Base-by-base conservation (phyloP, 139 green algal genomes). In the Haematococcus lacustris region DNA sequence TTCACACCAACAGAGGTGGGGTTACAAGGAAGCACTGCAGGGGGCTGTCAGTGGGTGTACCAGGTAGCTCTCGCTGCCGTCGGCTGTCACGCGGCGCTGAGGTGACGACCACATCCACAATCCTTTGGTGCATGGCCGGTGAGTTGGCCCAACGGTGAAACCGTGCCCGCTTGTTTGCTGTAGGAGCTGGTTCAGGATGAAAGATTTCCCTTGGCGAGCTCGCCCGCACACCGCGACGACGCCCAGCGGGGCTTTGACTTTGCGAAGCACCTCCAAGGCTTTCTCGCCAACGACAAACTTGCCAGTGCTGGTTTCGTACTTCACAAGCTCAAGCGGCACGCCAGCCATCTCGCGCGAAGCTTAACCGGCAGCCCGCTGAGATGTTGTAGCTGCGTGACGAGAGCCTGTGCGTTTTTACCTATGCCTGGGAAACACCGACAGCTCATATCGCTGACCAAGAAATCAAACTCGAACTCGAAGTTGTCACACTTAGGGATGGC, bases 71-170 rank as follows among this genome's bases (percentile, higher is more conserved):
- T 73, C 43, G 51, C 68, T 80, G 51, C 94, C 92, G 51, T 96
- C 87, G 0, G 90, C 43, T 2, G 28, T 26, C 51, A 65, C 73
- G 4, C 38, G 65, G 23, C 43, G 70, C 26, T 96, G 77, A 0
- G 94, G 94, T 3, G 85, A 32, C 3, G 85, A 94, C 94, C 94
- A 98, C 85, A 98, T 96, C 94, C 94, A 98, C 37, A 98, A 77
- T 0, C 94, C 91, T 78, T 98, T 98, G 25, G 94, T 98, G 89
- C 93, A 98, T 3, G 94, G 94, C 25, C 92, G 71, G 66, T 91
- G 81, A 2, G 87, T 95, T n/a, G 90, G 84, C 3, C 81, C 88
- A 0, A 96, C 88, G 33, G 68, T 71, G 67, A 93, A 93, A 30
- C 86, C 88, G 28, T 64, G 51, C 0, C 74, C 74, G 3, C 30